Evolutionary conservation across 768 basidiomycete genomes (phyloP).

Genomic region (Boletus pseudo-olivaceus): DNA sequence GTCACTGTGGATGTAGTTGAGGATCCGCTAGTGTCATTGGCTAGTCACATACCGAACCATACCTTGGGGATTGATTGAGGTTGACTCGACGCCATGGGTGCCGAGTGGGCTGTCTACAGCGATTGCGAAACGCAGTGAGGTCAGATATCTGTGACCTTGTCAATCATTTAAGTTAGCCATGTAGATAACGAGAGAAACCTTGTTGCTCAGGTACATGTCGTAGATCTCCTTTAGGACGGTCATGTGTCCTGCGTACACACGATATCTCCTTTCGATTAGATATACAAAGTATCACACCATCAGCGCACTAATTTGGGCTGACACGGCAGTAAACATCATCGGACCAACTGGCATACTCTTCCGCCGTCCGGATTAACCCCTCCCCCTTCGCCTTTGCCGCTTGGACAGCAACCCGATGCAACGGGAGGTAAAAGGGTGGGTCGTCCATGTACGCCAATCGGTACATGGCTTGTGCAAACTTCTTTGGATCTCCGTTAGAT

Average conservation of each 20-base stretch:
- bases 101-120: not conserved
- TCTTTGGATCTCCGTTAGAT: constrained; percentile 21
- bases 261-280: not conserved
- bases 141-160: not conserved
- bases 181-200: not conserved
- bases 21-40: not conserved
- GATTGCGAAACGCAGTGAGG: not conserved
- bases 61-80: constrained; percentile 9
- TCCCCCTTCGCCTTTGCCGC: constrained; percentile 24
- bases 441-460: constrained; percentile 20
- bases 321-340: constrained; percentile 21
- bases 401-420: constrained; percentile 21
- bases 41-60: constrained; percentile 22
- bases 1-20: constrained; percentile 33
- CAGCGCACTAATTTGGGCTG: constrained; percentile 4
- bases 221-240: not conserved
- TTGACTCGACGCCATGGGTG: not conserved
- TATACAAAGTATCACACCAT: not conserved
- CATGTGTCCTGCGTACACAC: not conserved
- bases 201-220: not conserved
- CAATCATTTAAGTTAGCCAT: not conserved
- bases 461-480: constrained; percentile 20
- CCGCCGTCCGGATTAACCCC: constrained; percentile 18
- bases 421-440: constrained; percentile 24
- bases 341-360: constrained; percentile 29